Conservation (phyloP, 441 rosid genomes). For the Populus hybrid region DNA sequence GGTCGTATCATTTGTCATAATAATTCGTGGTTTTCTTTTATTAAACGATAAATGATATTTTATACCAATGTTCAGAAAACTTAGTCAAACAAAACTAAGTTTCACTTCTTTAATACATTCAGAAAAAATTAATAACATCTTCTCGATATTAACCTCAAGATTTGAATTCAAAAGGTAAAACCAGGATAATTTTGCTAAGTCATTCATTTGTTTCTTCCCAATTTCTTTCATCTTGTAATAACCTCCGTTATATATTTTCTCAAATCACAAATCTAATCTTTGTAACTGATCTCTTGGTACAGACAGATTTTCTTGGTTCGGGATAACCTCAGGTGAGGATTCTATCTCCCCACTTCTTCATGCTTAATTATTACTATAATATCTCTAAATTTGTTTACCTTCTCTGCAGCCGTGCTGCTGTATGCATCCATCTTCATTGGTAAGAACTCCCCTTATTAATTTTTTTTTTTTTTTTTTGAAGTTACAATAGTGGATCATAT, state of each 20-base stretch:
- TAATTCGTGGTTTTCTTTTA: too few species aligned
- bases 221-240: not conserved
- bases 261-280: not conserved
- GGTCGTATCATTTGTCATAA: not conserved
- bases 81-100: too few species aligned
- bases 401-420: not conserved
- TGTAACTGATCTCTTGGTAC: not conserved
- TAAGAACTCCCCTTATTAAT: not conserved
- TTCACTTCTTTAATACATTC: too few species aligned
- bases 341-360: too few species aligned
- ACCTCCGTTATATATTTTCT: too few species aligned
- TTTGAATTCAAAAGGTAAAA: too few species aligned
- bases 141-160: too few species aligned
- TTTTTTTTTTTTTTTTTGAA: too few species aligned
- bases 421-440: rapidly evolving
- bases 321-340: not conserved
- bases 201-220: not conserved
- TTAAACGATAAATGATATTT: too few species aligned
- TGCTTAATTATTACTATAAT: not conserved
- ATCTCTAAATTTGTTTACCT: not conserved
- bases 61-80: too few species aligned
- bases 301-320: rapidly evolving
- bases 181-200: too few species aligned
- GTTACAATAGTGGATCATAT: not conserved
- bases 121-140: too few species aligned